phyloP scores from a whole-genome alignment of 345 rosid species.

The Euclidium syriacum region DNA sequence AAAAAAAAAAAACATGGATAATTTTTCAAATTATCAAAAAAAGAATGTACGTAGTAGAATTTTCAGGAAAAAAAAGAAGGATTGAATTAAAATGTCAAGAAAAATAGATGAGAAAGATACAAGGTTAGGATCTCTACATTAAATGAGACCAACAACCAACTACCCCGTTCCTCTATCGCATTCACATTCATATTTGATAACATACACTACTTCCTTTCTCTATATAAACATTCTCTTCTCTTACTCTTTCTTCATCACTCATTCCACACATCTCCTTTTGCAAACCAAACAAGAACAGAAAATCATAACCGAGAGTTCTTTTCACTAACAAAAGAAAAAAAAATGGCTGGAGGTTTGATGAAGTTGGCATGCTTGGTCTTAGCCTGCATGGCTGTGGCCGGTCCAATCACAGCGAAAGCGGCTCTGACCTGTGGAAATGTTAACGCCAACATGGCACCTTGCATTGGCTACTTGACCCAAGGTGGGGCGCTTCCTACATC shows the following conservation, averaged over 20 bases:
- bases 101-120: background rate
- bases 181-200: background rate
- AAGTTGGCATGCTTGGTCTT: constrained; percentile 25
- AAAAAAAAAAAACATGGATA: too few relatives aligned
- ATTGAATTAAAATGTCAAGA: background rate
- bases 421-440: constrained; percentile 39
- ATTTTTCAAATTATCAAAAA: too few relatives aligned
- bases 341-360: constrained; percentile 16
- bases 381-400: constrained; percentile 27
- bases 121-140: constrained; percentile 12
- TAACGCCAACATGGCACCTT: background rate
- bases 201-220: background rate
- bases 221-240: constrained; percentile 21
- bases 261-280: background rate
- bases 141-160: constrained; percentile 23
- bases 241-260: constrained; percentile 14
- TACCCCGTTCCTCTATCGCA: background rate
- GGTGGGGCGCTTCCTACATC: background rate
- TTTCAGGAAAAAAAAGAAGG: background rate
- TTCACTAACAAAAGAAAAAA: background rate
- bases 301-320: too few relatives aligned
- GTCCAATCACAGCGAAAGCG: constrained; percentile 23
- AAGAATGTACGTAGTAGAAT: background rate
- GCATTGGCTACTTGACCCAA: constrained; percentile 21
- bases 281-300: background rate